Evolutionary conservation across 176 grass and related monocot species (phyloP).

Genomic region (Ampelocalamus luodianensis): DNA sequence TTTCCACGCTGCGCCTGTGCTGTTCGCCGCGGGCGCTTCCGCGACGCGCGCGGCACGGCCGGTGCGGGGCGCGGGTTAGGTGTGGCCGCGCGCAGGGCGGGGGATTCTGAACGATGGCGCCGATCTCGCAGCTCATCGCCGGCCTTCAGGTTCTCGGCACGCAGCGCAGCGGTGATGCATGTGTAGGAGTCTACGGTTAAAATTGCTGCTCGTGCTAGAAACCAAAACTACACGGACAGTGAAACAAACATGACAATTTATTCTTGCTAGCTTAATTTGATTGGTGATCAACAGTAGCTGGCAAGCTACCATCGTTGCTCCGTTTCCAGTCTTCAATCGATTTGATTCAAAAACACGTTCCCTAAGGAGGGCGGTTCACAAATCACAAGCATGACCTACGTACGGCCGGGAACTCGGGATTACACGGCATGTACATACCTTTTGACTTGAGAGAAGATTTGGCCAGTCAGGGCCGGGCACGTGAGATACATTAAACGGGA

Average conservation of each 20-base stretch:
- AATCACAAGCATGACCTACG: background rate
- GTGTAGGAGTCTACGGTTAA: background rate
- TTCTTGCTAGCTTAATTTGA: background rate
- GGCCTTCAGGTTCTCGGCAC: too few relatives aligned
- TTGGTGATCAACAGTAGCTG: background rate
- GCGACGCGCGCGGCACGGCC: too few relatives aligned
- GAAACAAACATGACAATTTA: background rate
- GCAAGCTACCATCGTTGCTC: background rate
- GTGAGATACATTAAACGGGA: slow-evolving; percentile 40
- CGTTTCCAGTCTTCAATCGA: background rate
- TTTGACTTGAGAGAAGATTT: background rate
- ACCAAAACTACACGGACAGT: background rate
- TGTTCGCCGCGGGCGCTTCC: too few relatives aligned
- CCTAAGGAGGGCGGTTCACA: background rate
- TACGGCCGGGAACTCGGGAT: background rate
- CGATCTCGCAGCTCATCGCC: too few relatives aligned
- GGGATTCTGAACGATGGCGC: too few relatives aligned
- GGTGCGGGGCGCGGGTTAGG: too few relatives aligned
- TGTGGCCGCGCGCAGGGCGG: too few relatives aligned
- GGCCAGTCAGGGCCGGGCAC: slow-evolving; percentile 2
- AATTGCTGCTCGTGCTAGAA: background rate
- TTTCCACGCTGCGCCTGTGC: too few relatives aligned
- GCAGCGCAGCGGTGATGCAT: too few relatives aligned
- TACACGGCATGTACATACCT: background rate
- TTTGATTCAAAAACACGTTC: background rate